Evolutionary conservation across 1,284 basidiomycete species (phyloP).

Genomic region (Sphagnurus paluster): DNA sequence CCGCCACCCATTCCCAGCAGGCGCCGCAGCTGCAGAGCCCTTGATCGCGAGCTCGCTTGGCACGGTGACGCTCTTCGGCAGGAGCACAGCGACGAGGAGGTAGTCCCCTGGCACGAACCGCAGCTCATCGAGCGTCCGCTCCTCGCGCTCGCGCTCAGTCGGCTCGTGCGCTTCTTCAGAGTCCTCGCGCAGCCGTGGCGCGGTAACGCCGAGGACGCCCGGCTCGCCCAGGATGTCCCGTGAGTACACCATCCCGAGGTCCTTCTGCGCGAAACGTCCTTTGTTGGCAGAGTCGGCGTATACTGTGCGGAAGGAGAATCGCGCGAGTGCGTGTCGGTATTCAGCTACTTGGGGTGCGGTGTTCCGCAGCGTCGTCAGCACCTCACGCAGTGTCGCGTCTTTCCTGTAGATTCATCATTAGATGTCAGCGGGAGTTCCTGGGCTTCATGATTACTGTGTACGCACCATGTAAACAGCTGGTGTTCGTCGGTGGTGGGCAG

Average conservation of each 20-base stretch:
- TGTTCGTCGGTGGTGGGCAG: constrained; percentile 76
- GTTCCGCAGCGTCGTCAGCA: constrained; percentile 71
- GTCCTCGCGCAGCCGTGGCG: constrained; percentile 60
- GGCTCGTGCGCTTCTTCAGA: constrained; percentile 38
- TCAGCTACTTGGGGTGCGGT: constrained; percentile 62
- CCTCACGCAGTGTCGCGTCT: constrained; percentile 75
- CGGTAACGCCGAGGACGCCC: constrained; percentile 53
- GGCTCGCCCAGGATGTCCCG: constrained; percentile 80
- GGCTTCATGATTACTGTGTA: background rate
- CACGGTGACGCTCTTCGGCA: constrained; percentile 63
- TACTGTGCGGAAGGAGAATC: constrained; percentile 74
- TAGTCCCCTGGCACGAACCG: constrained; percentile 78
- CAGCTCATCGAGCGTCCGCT: constrained; percentile 72
- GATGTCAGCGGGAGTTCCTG: background rate
- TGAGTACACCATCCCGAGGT: constrained; percentile 75
- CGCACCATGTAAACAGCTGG: constrained; percentile 74
- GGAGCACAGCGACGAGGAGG: constrained; percentile 64
- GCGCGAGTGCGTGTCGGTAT: constrained; percentile 74
- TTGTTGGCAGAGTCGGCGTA: constrained; percentile 71
- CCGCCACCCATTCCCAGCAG: constrained; percentile 41
- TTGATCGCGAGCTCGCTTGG: constrained; percentile 51
- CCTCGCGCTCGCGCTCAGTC: constrained; percentile 50
- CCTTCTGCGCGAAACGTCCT: constrained; percentile 70
- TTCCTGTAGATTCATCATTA: constrained; percentile 61
- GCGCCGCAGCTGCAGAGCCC: constrained; percentile 37